These are phyloP conservation scores for Cercospora sesami DNA, from an alignment of 2,329 filamentous ascomycete genomes.

Conservation along the genomic window DNA sequence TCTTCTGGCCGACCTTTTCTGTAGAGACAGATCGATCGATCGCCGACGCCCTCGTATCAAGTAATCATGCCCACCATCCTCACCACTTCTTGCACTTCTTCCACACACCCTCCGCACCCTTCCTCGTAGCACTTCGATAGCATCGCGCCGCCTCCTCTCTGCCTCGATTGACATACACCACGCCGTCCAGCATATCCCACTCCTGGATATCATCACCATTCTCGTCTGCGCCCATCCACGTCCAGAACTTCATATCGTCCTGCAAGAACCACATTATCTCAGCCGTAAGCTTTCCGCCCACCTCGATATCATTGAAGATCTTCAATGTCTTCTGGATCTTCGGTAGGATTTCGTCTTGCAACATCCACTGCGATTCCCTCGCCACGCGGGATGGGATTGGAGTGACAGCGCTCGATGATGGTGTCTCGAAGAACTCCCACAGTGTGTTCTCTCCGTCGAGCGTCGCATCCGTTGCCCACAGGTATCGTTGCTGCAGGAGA, in stretches of 20 bases:
- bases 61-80: background rate
- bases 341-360: conserved; percentile 3
- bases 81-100: background rate
- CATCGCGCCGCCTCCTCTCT: conserved; percentile 5
- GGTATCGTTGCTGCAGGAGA: background rate
- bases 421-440: background rate
- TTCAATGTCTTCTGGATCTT: background rate
- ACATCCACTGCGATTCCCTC: background rate
- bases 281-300: background rate
- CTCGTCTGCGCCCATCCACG: background rate
- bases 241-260: background rate
- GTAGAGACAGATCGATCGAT: background rate
- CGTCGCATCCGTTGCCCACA: background rate
- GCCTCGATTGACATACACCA: conserved; percentile 2
- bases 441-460: background rate
- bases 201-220: background rate
- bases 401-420: background rate
- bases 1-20: background rate
- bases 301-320: background rate
- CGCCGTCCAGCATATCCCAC: background rate
- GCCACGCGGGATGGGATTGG: background rate
- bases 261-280: conserved; percentile 7
- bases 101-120: background rate
- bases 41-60: background rate
- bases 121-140: conserved; percentile 7